Evolutionary conservation across 768 basidiomycete genomes (phyloP), one percentile per base, ranked within the genome.

Genomic region (Calocera viscosa): DNA sequence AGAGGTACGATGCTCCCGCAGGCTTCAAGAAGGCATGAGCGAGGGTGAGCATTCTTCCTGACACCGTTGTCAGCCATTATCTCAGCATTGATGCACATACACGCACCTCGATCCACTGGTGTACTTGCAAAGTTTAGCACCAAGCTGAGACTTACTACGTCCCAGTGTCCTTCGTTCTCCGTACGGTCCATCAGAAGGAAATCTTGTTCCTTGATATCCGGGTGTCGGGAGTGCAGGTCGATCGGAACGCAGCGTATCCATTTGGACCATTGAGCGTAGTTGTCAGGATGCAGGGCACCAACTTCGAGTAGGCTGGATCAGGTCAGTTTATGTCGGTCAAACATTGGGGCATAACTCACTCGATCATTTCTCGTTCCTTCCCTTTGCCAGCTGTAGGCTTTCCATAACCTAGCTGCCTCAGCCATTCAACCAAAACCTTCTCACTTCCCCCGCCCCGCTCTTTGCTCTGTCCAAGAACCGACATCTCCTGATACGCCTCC

Each of bases 401-500:
- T 0, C 65, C 69, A 40, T 70, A 65, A 1, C 78, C 76, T 67
- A 84, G 72, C 34, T 84, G 84, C 68, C 82, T 82, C 69, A 96
- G 75, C 91, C 91, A 96, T 40, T 71, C 72, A 47, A 95, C 82
- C 26, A 94, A 76, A 1, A 93, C 78, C 72, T 84, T 89, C 72
- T 94, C 89, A 72, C 88, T 91, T 5, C 93, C 94, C 2, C 94
- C 94, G 10, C 94, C 94, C 65, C 94, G 79, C 68, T 92, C 89
- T 8, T 77, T 80, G 1, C 84, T 82, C 73, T 96, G 94, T 1
- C 94, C 94, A 17, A 89, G 79, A 65, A 77, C 82, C 34, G 91
- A 94, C 82, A 93, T 90, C 40, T 78, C 81, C 74, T 96, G 93
- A 74, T 96, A 96, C 28, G 78, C 79, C 65, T 85, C 84, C 39